These are phyloP conservation scores for Paramyrothecium sp. DNA, from an alignment of 2,329 filamentous ascomycete species.

Conservation along the genomic window DNA sequence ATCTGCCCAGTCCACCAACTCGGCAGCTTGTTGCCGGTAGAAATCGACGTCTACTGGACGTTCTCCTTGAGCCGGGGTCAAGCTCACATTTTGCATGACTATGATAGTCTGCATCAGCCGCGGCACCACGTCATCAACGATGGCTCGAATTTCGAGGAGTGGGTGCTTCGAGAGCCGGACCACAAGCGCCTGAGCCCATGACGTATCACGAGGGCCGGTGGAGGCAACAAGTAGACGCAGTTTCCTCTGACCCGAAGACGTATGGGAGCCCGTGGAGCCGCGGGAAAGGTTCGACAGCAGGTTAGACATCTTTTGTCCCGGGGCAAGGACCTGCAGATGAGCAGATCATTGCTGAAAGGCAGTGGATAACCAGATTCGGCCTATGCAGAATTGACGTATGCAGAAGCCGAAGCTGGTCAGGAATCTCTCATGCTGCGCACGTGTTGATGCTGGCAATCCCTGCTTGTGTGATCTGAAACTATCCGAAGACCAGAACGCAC, in stretches of 20 bases:
- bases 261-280: slow-evolving; percentile 34
- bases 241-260: slow-evolving; percentile 38
- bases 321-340: no score
- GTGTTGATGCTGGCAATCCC: no score
- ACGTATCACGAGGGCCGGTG: slow-evolving; percentile 63
- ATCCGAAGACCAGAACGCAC: no score
- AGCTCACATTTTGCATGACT: slow-evolving; percentile 54
- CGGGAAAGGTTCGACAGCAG: neutral
- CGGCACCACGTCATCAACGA: slow-evolving; percentile 64
- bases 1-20: slow-evolving; percentile 85
- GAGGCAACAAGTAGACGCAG: slow-evolving; percentile 64
- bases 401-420: no score
- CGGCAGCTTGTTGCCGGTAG: slow-evolving; percentile 51
- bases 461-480: no score
- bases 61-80: slow-evolving; percentile 27
- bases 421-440: no score
- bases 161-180: slow-evolving; percentile 65
- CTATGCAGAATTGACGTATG: no score
- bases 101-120: slow-evolving; percentile 63
- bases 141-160: slow-evolving; percentile 59
- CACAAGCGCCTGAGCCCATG: slow-evolving; percentile 64
- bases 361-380: no score
- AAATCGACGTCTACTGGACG: slow-evolving; percentile 49
- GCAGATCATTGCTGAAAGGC: no score
- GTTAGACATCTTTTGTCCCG: neutral